Base-by-base conservation (phyloP, 73 alveolate species). In the Paramecium biaurelia region DNA sequence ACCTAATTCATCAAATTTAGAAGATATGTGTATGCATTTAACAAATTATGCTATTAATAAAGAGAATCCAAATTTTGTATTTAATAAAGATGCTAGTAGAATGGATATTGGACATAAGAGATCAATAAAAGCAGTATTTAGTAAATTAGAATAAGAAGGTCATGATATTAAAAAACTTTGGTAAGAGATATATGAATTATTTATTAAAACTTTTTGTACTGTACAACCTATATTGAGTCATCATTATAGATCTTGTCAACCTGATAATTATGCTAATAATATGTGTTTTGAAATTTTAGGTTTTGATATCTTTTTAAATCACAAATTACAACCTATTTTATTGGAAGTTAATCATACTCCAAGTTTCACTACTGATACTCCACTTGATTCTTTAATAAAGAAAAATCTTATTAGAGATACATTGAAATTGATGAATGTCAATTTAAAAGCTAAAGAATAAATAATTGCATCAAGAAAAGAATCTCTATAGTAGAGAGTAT, bases 11-110 rank as follows among this genome's bases (percentile, higher is more conserved):
- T 92, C 92, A 38, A 95, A 96, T 70, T 21, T 92, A 18, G 94
- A 86, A 38, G 94, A 95, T 85, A 68, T 89, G 37, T 97, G 89
- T 82, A 95, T 97, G 85, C 99, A 97, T 92, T 86, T 97, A 67
- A 97, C 99, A 28, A 97, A 97, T 93, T 97, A 96, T 94, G 97
- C 99, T 7, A 96, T 96, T 35, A 93, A 96, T 86, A 96, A 96
- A 92, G 92, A 95, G 68, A 93, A 89, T 92, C 93, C 94, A 11
- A 95, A 93, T 32, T 95, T 93, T 85, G 58, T 70, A 56, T 85
- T 86, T 30, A 95, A 95, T 57, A 85, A 88, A 72, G 95, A 95
- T 72, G 96, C 92, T 24, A 90, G 90, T n/a, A 37, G 70, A 26
- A 95, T 92, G 93, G 96, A 95, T 68, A 92, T 94, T n/a, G 98